Conservation (phyloP, 176 grass and related monocot species). For the Rhynchospora breviuscula region DNA sequence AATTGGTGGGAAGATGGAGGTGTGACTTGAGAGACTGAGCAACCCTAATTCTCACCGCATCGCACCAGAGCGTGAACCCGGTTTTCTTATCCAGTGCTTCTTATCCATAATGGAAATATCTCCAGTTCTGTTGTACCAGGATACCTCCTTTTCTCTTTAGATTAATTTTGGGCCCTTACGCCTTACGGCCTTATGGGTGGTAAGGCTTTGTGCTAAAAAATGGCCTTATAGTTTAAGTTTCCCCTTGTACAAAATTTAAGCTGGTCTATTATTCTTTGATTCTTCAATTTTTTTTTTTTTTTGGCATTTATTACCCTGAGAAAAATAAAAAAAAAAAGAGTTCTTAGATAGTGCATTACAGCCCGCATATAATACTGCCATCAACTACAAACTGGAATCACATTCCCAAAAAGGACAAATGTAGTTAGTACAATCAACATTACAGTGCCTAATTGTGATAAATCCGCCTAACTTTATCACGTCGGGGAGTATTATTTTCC, state of each 20-base stretch:
- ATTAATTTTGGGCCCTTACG: not conserved
- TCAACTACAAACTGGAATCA: too few species aligned
- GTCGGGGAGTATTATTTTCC: too few species aligned
- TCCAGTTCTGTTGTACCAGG: not conserved
- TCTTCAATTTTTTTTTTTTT: too few species aligned
- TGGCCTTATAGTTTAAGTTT: not conserved
- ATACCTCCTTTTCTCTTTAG: not conserved
- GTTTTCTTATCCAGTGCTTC: not conserved
- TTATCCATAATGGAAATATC: not conserved
- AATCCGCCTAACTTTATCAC: too few species aligned
- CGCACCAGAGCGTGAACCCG: slow-evolving; percentile 26
- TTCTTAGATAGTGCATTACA: too few species aligned
- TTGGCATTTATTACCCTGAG: too few species aligned
- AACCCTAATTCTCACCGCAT: slow-evolving; percentile 44
- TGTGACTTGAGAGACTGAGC: slow-evolving; percentile 17
- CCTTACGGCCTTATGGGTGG: not conserved
- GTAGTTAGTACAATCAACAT: too few species aligned
- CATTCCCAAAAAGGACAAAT: too few species aligned
- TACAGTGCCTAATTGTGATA: too few species aligned
- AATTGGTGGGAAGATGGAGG: not conserved
- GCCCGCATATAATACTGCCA: too few species aligned
- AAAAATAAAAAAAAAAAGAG: too few species aligned
- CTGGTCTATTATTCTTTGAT: not conserved
- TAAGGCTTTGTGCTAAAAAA: not conserved
- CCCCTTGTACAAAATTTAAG: not conserved